These are phyloP conservation scores for Withania somnifera DNA, from an alignment of 305 asterid genomes.

Conservation along the genomic window DNA sequence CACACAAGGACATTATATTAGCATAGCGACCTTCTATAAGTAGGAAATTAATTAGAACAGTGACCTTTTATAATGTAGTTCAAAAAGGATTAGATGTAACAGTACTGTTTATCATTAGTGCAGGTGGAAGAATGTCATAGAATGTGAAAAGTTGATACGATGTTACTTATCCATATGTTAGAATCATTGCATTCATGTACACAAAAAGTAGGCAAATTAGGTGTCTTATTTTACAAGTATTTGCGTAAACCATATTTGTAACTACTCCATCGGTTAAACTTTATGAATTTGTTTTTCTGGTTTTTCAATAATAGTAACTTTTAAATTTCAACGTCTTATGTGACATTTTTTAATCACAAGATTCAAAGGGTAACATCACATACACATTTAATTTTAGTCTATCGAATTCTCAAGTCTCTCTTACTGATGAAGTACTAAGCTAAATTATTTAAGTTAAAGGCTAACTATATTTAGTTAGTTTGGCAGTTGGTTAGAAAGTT, in stretches of 20 bases:
- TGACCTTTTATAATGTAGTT: neutral
- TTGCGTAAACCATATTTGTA: neutral
- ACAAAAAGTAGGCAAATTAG: neutral
- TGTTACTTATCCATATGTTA: neutral
- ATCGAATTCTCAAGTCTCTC: too few relatives aligned
- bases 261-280: neutral
- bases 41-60: neutral
- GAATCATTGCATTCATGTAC: neutral
- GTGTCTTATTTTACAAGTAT: neutral
- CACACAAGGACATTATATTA: neutral
- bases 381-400: too few relatives aligned
- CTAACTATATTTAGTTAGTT: too few relatives aligned
- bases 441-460: too few relatives aligned
- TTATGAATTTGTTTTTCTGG: too few relatives aligned
- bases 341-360: too few relatives aligned
- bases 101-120: neutral
- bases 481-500: too few relatives aligned
- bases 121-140: neutral
- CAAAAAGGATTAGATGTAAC: neutral
- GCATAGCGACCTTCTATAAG: neutral
- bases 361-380: too few relatives aligned
- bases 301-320: too few relatives aligned
- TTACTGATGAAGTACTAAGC: too few relatives aligned
- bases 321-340: too few relatives aligned
- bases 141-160: neutral